Evolutionary conservation across 2,329 filamentous ascomycete genomes (phyloP), one percentile per base, ranked within the genome.

Genomic region (Dactylellina parvicollis): DNA sequence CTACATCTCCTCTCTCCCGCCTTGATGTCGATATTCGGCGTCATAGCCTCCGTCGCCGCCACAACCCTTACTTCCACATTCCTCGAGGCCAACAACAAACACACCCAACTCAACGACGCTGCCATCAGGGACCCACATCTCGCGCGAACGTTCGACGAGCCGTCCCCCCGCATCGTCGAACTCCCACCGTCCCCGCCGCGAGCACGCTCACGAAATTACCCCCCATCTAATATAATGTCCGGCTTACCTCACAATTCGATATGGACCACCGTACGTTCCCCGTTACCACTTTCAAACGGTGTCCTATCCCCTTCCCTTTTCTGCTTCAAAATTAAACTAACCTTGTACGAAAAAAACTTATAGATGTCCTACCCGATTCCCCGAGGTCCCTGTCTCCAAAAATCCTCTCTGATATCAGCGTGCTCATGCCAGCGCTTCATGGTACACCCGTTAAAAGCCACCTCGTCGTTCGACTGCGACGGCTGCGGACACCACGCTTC

Each of bases 391-490:
- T 86, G 84, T 78, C 84, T 84, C 56, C 81, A 81, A 80, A 85
- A 84, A 75, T 78, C 80, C 1, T 82, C 81, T 22, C 77, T 85
- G 14, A 78, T 85, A 30, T 77, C 82, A 1, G 82, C 79, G 55
- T 86, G 85, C 75, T 80, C 85, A 3, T 86, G 85, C 77, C 78
- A 85, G 42, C 81, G 85, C 16, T 86, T 86, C 80, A 86, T 86
- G 85, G 78, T 85, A 4, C 85, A 86, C 78, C 85, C 85, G 0
- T 80, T 86, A 44, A 86, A 86, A 79, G 84, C 83, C 77, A 52
- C 83, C 8, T 84, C 83, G 0, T 83, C 81, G 4, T 86, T 84
- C 79, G 83, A 85, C 74, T 86, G 85, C 77, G 85, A 86, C 77
- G 85, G 85, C 52, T 86, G 85, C 75, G 79, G 78, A 28, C 85